These are phyloP conservation scores for Nemania abortiva DNA, from an alignment of 2,329 filamentous ascomycete genomes.

Conservation along the genomic window DNA sequence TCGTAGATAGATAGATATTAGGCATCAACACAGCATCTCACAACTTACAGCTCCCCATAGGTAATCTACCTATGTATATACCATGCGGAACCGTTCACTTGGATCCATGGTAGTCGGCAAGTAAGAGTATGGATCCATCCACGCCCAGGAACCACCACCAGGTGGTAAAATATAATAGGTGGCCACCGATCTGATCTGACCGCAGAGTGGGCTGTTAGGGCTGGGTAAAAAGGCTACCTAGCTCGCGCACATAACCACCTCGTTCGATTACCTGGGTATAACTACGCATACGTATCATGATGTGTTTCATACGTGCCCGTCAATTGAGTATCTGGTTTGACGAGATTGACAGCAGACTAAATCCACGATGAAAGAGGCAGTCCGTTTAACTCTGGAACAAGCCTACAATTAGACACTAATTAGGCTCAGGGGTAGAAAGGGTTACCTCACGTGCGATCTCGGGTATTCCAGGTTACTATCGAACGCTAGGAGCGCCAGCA, in stretches of 20 bases:
- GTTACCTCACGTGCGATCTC: slow-evolving; percentile 2
- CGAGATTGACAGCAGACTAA: not conserved
- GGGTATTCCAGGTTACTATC: not conserved
- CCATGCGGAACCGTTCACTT: slow-evolving; percentile 8
- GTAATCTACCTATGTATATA: not conserved
- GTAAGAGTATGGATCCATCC: not conserved
- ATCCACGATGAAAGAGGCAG: not conserved
- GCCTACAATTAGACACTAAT: not conserved
- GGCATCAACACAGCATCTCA: slow-evolving; percentile 31
- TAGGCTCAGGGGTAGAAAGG: slow-evolving; percentile 1
- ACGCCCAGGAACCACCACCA: slow-evolving; percentile 6
- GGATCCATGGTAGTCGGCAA: slow-evolving; percentile 3
- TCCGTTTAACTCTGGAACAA: not conserved
- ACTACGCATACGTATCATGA: slow-evolving; percentile 8
- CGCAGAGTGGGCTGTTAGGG: slow-evolving; percentile 36
- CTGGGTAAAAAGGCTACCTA: slow-evolving; percentile 31
- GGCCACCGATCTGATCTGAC: slow-evolving; percentile 1
- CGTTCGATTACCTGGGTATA: slow-evolving; percentile 8
- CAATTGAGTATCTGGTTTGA: not conserved
- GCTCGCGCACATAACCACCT: slow-evolving; percentile 23
- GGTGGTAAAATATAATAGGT: slow-evolving; percentile 17
- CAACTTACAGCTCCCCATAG: not conserved
- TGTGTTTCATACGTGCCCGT: slow-evolving; percentile 15
- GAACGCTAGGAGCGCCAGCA: not conserved
- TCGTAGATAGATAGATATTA: slow-evolving; percentile 11